Evolutionary conservation across 371 early-diverging fungal species (phyloP).

Genomic region (Actinomortierella ambigua): DNA sequence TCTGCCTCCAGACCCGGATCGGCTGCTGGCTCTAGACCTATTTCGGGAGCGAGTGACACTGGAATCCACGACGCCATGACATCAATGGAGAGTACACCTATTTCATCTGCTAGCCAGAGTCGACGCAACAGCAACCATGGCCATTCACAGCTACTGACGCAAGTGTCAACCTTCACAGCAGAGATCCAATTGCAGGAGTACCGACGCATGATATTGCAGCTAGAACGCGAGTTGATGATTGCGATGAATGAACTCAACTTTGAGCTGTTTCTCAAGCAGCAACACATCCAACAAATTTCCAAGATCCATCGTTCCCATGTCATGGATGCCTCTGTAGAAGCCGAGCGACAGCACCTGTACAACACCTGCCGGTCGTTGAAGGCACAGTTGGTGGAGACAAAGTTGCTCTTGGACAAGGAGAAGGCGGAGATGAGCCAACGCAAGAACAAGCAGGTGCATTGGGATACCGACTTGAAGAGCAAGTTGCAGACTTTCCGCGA

Average conservation of each 20-base stretch:
- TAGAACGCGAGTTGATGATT: constrained; percentile 64
- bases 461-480: constrained; percentile 66
- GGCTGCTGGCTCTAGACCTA: too few species aligned
- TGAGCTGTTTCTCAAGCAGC: constrained; percentile 70
- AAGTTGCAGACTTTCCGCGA: constrained; percentile 63
- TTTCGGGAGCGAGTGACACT: too few species aligned
- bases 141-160: too few species aligned
- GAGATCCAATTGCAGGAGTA: constrained; percentile 13
- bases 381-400: constrained; percentile 59
- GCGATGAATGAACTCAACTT: constrained; percentile 68
- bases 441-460: constrained; percentile 65
- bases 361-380: constrained; percentile 62
- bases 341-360: constrained; percentile 66
- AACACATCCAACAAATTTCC: constrained; percentile 70
- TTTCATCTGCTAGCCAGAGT: too few species aligned
- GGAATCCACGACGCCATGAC: too few species aligned
- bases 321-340: constrained; percentile 66
- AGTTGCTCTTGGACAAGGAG: constrained; percentile 54
- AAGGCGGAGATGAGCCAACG: constrained; percentile 58
- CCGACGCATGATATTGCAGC: constrained; percentile 17
- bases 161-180: too few species aligned
- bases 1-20: too few species aligned
- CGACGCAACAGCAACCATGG: too few species aligned
- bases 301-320: constrained; percentile 68
- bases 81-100: too few species aligned